Evolutionary conservation across 768 basidiomycete genomes (phyloP).

Genomic region (Lactarius evosmus): DNA sequence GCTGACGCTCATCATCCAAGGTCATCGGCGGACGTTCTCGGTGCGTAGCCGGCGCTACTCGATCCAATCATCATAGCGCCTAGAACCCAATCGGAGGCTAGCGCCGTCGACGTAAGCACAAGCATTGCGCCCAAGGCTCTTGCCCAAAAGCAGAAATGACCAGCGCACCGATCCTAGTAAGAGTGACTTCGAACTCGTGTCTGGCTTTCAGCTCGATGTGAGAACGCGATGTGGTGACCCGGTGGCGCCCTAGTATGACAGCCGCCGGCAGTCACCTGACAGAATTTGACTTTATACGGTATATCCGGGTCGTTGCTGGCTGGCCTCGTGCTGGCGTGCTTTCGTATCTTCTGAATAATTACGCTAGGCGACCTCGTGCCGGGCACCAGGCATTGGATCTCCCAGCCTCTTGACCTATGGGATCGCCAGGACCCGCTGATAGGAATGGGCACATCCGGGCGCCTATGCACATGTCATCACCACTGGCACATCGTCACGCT

Average conservation of each 20-base stretch:
- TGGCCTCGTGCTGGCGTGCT: conserved; percentile 19
- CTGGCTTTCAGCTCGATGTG: conserved; percentile 9
- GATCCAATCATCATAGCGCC: conserved; percentile 15
- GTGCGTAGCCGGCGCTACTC: conserved; percentile 17
- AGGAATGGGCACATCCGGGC: conserved; percentile 8
- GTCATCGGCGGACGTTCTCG: conserved; percentile 20
- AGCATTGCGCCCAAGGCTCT: background rate
- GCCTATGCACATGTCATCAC: conserved; percentile 5
- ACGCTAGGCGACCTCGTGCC: conserved; percentile 19
- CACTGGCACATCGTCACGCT: conserved; percentile 8
- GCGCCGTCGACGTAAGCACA: conserved; percentile 19
- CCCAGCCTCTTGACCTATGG: background rate
- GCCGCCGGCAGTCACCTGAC: conserved; percentile 15
- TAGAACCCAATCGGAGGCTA: conserved; percentile 17
- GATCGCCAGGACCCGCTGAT: background rate
- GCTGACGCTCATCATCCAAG: conserved; percentile 16
- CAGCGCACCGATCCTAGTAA: background rate
- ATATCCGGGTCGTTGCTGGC: background rate
- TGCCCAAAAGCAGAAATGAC: conserved; percentile 8
- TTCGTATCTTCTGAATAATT: background rate
- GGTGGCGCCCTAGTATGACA: background rate
- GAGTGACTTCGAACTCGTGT: conserved; percentile 6
- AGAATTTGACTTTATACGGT: conserved; percentile 20
- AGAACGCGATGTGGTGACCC: conserved; percentile 3
- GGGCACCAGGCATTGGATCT: conserved; percentile 8